phyloP scores from a whole-genome alignment of 2,329 filamentous ascomycete species.

The Hypoxylon sp. region DNA sequence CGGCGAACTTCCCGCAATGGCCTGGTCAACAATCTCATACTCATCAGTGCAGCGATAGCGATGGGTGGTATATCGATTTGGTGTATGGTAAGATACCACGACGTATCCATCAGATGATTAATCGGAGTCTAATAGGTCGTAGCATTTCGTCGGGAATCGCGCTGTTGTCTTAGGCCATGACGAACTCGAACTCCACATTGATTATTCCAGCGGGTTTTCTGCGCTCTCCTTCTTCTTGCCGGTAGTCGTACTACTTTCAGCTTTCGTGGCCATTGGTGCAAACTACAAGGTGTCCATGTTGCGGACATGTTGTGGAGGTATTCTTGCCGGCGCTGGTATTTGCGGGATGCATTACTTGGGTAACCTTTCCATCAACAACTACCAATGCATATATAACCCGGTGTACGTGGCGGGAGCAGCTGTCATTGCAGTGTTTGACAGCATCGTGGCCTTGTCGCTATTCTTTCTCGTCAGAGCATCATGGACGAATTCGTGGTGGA shows the following conservation, averaged over 20 bases:
- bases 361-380: conserved; percentile 86
- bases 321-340: conserved; percentile 79
- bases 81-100: conserved; percentile 68
- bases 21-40: conserved; percentile 74
- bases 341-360: conserved; percentile 91
- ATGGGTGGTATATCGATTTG: conserved; percentile 82
- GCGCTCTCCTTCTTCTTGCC: conserved; percentile 84
- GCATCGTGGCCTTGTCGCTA: conserved; percentile 75
- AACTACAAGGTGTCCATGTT: conserved; percentile 68
- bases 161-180: conserved; percentile 79
- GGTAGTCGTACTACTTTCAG: conserved; percentile 77
- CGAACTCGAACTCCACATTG: conserved; percentile 73
- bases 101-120: conserved; percentile 1
- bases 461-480: conserved; percentile 82
- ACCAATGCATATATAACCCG: conserved; percentile 71
- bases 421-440: conserved; percentile 79
- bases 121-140: conserved; percentile 58
- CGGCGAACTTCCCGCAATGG: conserved; percentile 77
- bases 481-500: conserved; percentile 86
- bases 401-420: conserved; percentile 75
- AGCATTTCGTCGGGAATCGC: conserved; percentile 87
- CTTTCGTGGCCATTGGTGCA: conserved; percentile 77
- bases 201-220: conserved; percentile 79
- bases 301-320: conserved; percentile 72
- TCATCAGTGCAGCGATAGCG: conserved; percentile 73